Evolutionary conservation across 1,284 basidiomycete species (phyloP).

Genomic region (Leccinum laetum): DNA sequence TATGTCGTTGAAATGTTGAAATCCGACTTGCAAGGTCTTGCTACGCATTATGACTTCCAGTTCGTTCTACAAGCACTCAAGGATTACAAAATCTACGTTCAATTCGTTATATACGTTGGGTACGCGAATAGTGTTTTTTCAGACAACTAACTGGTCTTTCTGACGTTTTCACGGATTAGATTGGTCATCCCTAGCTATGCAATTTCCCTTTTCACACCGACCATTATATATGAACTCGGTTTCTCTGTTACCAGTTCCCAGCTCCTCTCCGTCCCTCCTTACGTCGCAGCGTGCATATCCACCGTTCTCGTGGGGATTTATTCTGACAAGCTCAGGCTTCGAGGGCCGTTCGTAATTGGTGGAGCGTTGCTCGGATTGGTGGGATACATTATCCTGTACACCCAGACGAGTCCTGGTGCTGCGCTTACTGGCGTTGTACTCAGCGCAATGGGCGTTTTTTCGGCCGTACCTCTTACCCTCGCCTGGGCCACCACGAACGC

Average conservation of each 20-base stretch:
- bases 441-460: slow-evolving; percentile 51
- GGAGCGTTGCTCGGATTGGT: slow-evolving; percentile 36
- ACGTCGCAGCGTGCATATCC: slow-evolving; percentile 38
- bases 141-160: neutral
- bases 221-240: slow-evolving; percentile 53
- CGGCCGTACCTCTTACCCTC: slow-evolving; percentile 49
- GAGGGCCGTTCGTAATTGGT: slow-evolving; percentile 44
- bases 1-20: slow-evolving; percentile 38
- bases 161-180: slow-evolving; percentile 22
- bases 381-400: slow-evolving; percentile 45
- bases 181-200: slow-evolving; percentile 52
- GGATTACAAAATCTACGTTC: slow-evolving; percentile 47
- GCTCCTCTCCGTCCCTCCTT: slow-evolving; percentile 53
- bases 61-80: slow-evolving; percentile 41
- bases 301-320: slow-evolving; percentile 38
- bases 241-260: slow-evolving; percentile 56
- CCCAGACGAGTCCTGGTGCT: slow-evolving; percentile 32
- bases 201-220: slow-evolving; percentile 56
- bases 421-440: slow-evolving; percentile 53
- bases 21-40: slow-evolving; percentile 33
- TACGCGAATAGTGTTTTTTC: slow-evolving; percentile 16
- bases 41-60: slow-evolving; percentile 33
- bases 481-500: slow-evolving; percentile 57
- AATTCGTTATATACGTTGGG: slow-evolving; percentile 43
- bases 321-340: slow-evolving; percentile 41